Conservation (phyloP, 2,329 filamentous ascomycete species). For the Samsoniella hepiali region DNA sequence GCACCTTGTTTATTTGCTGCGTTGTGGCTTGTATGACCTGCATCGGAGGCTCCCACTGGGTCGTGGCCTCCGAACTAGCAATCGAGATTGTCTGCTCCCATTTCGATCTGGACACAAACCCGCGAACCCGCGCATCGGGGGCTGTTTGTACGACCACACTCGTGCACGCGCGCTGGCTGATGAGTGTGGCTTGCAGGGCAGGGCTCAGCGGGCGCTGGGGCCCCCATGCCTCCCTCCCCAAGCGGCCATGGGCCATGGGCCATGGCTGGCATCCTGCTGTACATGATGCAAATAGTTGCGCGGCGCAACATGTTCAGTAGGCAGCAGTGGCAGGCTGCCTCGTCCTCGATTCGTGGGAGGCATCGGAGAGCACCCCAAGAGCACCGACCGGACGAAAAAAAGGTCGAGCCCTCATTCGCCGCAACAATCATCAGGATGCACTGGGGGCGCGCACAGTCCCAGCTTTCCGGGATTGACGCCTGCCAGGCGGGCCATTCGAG, state of each 20-base stretch:
- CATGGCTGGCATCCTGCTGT: background rate
- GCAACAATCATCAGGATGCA: background rate
- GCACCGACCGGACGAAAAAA: no score
- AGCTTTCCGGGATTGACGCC: constrained; percentile 10
- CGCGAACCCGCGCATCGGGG: background rate
- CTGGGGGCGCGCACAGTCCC: background rate
- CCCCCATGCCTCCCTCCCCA: background rate
- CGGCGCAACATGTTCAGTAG: no score
- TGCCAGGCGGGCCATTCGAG: background rate
- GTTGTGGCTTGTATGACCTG: constrained; percentile 5
- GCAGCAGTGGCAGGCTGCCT: no score
- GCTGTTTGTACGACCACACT: background rate
- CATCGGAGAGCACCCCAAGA: no score
- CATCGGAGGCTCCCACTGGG: background rate
- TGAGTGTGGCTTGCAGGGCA: constrained; percentile 1
- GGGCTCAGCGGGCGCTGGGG: background rate
- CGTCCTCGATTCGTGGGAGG: no score
- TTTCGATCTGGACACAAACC: background rate
- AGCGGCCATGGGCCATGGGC: background rate
- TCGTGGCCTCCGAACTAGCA: background rate
- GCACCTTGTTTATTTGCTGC: constrained; percentile 8
- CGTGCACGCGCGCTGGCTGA: background rate
- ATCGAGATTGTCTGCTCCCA: background rate
- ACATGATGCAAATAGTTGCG: no score
- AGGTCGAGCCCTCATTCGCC: background rate